Base-by-base conservation (phyloP, 257 asterid species). In the Gynochthodes officinalis region DNA sequence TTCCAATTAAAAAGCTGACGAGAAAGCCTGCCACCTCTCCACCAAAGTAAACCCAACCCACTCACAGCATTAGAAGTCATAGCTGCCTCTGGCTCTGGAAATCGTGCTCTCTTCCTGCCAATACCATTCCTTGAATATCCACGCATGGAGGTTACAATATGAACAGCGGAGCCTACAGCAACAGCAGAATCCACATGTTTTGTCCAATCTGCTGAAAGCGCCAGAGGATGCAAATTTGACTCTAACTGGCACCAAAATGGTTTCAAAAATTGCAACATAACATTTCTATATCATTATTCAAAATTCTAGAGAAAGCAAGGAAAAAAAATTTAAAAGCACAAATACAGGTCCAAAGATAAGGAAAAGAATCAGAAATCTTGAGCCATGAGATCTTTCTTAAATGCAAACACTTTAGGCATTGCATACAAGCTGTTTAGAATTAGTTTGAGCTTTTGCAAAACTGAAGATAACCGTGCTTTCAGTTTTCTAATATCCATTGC, bases 1-100 rank as follows among this genome's bases (percentile, higher is more conserved):
- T 90, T 90, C 89, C 93, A 90, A 77, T 76, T 85, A 82, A 95
- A 89, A 72, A 95, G 87, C 77, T 64, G 72, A 59, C 95, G 88
- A n/a, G 99, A 95, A 73, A 85, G 85, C 79, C 86, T 85, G 71
- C 97, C 95, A 73, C 99, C 99, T 81, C 98, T 89, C 99, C 98
- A 90, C 99, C 99, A 95, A 80, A 89, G 91, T 74, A 84, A 84
- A 81, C 89, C 80, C 76, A 80, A 82, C 63, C 98, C 96, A 73
- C 82, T 65, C 19, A 84, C 88, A 74, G 89, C 82, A 80, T 81
- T 90, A 44, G 92, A 80, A 76, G 91, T 77, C 63, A 89, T 84
- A 60, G 76, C 63, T 12, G 73, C 37, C 71, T 78, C 89, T 67
- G 52, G 83, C 70, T 83, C 91, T 48, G 85, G 79, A 71, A 81